Conservation (phyloP, 2,329 filamentous ascomycete genomes). For the Ceratocystis albifundus region DNA sequence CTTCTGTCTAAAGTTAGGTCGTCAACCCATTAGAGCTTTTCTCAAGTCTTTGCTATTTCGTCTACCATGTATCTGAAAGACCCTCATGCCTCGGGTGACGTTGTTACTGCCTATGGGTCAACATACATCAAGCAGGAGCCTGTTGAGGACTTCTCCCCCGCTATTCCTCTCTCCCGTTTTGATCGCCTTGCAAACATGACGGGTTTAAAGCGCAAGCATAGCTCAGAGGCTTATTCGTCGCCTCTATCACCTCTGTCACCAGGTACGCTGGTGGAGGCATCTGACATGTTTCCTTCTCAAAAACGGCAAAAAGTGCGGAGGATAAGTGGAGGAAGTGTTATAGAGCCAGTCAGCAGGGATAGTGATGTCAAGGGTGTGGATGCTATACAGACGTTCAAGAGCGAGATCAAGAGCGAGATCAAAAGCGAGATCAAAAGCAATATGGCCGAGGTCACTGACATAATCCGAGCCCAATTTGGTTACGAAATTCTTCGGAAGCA, state of each 20-base stretch:
- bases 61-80: conserved; percentile 10
- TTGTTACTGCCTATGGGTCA: conserved; percentile 14
- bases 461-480: conserved; percentile 74
- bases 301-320: conserved; percentile 18
- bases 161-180: conserved; percentile 2
- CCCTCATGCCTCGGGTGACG: background rate
- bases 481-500: conserved; percentile 90
- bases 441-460: conserved; percentile 18
- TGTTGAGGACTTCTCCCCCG: conserved; percentile 14
- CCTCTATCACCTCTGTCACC: conserved; percentile 21
- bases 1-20: background rate
- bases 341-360: background rate
- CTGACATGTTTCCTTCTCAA: conserved; percentile 17
- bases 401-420: conserved; percentile 11
- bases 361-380: conserved; percentile 3
- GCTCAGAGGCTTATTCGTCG: conserved; percentile 17
- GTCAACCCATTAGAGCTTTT: background rate
- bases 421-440: background rate
- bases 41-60: background rate
- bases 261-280: conserved; percentile 5
- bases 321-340: background rate
- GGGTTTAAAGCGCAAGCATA: conserved; percentile 22
- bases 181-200: background rate
- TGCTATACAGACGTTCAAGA: conserved; percentile 5
- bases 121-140: conserved; percentile 22